Conservation (phyloP, 208 protist species). For the Trypanosoma boissoni region DNA sequence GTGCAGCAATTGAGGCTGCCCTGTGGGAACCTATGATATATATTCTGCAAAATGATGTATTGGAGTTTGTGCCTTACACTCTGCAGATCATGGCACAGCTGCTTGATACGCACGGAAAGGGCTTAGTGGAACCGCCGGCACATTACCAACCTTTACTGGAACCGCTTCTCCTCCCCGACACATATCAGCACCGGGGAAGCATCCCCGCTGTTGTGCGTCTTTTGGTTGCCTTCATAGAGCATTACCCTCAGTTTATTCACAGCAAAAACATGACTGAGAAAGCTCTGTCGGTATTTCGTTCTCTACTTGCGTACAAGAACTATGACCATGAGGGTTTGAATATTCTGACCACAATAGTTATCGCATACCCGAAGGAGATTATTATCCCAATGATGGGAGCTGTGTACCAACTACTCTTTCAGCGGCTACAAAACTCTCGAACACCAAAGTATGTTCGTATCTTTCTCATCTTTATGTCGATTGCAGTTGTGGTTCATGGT, state of each 20-base stretch:
- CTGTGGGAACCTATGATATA: constrained; percentile 85
- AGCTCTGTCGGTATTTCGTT: constrained; percentile 55
- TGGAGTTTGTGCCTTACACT: constrained; percentile 96
- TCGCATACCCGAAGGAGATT: constrained; percentile 61
- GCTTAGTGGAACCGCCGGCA: constrained; percentile 33
- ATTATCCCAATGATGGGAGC: constrained; percentile 52
- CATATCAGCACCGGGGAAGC: constrained; percentile 67
- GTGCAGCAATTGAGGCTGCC: constrained; percentile 64
- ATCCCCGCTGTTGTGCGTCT: constrained; percentile 83
- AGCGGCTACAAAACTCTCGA: constrained; percentile 53
- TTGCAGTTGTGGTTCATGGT: constrained; percentile 60
- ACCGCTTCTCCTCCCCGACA: constrained; percentile 56
- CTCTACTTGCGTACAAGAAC: constrained; percentile 76
- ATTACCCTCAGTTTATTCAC: constrained; percentile 72
- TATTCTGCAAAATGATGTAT: constrained; percentile 90
- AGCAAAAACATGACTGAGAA: constrained; percentile 48
- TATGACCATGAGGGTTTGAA: constrained; percentile 91
- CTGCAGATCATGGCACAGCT: constrained; percentile 96
- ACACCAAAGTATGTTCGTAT: constrained; percentile 92
- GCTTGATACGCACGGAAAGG: constrained; percentile 69
- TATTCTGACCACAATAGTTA: constrained; percentile 79
- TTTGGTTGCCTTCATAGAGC: constrained; percentile 69
- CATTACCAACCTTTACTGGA: constrained; percentile 56
- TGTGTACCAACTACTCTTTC: constrained; percentile 69
- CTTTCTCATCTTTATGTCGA: constrained; percentile 86